Evolutionary conservation across 2,329 filamentous ascomycete genomes (phyloP).

Genomic region (Fusarium sp.): DNA sequence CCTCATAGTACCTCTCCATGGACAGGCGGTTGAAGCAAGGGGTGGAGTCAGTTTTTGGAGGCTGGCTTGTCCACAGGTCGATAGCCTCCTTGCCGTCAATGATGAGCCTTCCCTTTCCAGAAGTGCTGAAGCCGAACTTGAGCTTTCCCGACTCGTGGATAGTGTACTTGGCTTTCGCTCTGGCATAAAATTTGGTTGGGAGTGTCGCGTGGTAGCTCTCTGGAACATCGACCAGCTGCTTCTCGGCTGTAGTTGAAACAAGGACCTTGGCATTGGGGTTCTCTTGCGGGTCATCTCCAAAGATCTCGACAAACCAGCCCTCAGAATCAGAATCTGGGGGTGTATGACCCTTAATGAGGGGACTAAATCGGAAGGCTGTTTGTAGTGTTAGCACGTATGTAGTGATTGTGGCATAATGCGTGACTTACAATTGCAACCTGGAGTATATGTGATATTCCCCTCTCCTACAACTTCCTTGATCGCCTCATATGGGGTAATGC

Average conservation of each 20-base stretch:
- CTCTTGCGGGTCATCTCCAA: constrained; percentile 10
- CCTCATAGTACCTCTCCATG: constrained; percentile 31
- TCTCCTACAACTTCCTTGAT: constrained; percentile 39
- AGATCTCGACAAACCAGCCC: constrained; percentile 32
- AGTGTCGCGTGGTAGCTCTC: constrained; percentile 26
- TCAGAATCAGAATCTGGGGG: not conserved
- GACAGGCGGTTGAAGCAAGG: constrained; percentile 47
- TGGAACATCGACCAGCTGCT: constrained; percentile 31
- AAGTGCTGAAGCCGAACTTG: constrained; percentile 47
- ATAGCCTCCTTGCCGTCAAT: constrained; percentile 47
- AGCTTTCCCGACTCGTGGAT: constrained; percentile 1
- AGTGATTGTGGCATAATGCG: fast-evolving
- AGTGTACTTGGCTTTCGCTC: constrained; percentile 13
- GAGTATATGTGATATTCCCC: constrained; percentile 27
- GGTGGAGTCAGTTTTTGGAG: constrained; percentile 45
- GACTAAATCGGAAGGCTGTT: constrained; percentile 30
- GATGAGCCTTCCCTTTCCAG: constrained; percentile 48
- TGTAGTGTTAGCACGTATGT: not conserved
- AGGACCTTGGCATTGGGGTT: not conserved
- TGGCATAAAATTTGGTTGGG: constrained; percentile 30
- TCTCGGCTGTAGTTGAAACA: constrained; percentile 19
- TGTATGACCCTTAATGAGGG: constrained; percentile 17
- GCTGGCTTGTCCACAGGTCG: constrained; percentile 46
- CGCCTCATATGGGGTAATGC: constrained; percentile 46
- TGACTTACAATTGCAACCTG: constrained; percentile 34